Base-by-base conservation (phyloP, 1,284 basidiomycete species). In the Malassezia psittaci region DNA sequence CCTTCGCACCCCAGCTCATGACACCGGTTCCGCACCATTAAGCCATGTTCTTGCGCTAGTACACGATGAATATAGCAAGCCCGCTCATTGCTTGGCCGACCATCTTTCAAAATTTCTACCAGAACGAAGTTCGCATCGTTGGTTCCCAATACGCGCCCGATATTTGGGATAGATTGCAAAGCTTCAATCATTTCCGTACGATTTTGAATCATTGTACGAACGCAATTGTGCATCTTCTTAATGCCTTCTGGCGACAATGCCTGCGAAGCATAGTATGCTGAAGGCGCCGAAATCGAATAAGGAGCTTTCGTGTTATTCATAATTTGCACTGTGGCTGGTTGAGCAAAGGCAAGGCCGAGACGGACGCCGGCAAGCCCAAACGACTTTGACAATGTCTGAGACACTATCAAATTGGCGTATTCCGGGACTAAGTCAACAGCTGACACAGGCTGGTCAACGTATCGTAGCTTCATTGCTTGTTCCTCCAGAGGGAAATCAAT, bases 291-390 rank as follows among this genome's bases (percentile, higher is more conserved):
- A 64, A 98, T 85, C 76, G 96, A 96, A 80, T 98, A 99, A 0
- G 93, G 93, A 0, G 93, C 94, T 76, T 98, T 98, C 50, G 93
- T 88, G 76, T 96, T 98, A 67, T 85, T 84, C 59, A 98, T 82
- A 64, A 96, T 82, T 72, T 93, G 91, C 46, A 96, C 85, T 16
- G 96, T 78, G 0, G 87, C 83, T 0, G 89, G 89, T 63, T 91
- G 86, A 2, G 89, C 88, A 59, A 96, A 79, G 0, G 90, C 89
- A 55, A 93, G 83, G 2, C 94, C 93, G 24, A 98, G 78, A 43
- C 91, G 82, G 67, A 99, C 94, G 6, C 85, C 90, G 5, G 94
- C 94, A 2, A 99, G 79, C 4, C 93, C 94, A 63, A 96, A 96
- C 63, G 89, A 86, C 75, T 98, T 99, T 77, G 88, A 93, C 33